These are phyloP conservation scores for Miscanthus lutarioriparius DNA, from an alignment of 176 grass and related monocot genomes.

Conservation along the genomic window DNA sequence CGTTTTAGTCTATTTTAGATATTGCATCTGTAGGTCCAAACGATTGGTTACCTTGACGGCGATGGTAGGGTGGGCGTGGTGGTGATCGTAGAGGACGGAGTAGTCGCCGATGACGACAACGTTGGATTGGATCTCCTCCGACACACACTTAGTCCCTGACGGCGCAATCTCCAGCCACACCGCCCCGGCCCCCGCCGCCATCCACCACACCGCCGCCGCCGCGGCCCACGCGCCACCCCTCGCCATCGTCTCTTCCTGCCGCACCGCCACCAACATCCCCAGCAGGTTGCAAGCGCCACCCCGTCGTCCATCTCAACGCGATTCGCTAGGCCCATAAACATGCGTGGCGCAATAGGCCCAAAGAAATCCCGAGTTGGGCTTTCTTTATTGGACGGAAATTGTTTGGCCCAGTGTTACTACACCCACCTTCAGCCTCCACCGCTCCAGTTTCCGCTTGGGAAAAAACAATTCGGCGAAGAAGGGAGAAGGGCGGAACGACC, in stretches of 20 bases:
- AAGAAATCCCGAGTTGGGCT: neutral
- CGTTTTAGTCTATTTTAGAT: neutral
- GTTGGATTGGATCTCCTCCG: conserved; percentile 82
- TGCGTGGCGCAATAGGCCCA: neutral
- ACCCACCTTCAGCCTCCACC: neutral
- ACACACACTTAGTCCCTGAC: conserved; percentile 61
- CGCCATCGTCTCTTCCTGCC: conserved; percentile 31
- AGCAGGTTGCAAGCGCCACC: neutral
- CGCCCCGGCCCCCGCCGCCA: conserved; percentile 43
- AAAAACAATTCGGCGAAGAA: conserved; percentile 9
- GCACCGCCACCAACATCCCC: neutral
- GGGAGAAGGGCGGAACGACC: neutral
- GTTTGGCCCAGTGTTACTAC: neutral
- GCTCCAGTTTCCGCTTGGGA: neutral
- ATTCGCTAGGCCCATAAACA: neutral
- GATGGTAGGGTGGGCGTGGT: conserved; percentile 53
- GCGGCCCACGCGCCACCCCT: conserved; percentile 26
- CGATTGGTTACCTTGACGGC: conserved; percentile 54
- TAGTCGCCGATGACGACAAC: conserved; percentile 80
- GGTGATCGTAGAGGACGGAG: conserved; percentile 55
- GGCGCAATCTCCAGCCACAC: conserved; percentile 71
- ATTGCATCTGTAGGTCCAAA: neutral
- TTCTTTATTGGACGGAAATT: neutral
- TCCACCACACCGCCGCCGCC: conserved; percentile 17
- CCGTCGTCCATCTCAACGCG: neutral